A percentile compares a stretch with the other conserved stretches of the same genome.
Conservation (phyloP, 495 filamentous ascomycete species). For the Lophiostoma macrostomum region DNA sequence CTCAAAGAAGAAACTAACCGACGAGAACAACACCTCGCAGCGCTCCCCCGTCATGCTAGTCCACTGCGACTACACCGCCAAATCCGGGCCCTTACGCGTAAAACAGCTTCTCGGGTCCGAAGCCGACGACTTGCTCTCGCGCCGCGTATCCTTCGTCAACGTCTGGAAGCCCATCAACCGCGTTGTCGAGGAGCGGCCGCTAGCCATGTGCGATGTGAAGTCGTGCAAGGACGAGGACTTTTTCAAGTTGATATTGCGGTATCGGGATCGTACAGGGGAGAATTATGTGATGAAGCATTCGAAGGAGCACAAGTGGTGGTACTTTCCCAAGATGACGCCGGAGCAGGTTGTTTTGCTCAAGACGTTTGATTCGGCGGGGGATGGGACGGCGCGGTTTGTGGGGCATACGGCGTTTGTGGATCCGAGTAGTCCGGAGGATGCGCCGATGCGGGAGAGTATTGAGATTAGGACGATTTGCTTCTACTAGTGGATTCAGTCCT, state of each 20-base stretch:
- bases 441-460: slow-evolving; percentile 26
- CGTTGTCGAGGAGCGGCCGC: slow-evolving; percentile 36
- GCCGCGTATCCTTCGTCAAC: slow-evolving; percentile 40
- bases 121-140: slow-evolving; percentile 33
- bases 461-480: slow-evolving; percentile 33
- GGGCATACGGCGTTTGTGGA: too few relatives aligned
- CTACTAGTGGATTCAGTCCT: too few relatives aligned
- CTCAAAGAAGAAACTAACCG: slow-evolving; percentile 32
- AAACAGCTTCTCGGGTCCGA: slow-evolving; percentile 36
- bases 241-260: slow-evolving; percentile 40
- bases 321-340: slow-evolving; percentile 40
- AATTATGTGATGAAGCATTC: slow-evolving; percentile 40
- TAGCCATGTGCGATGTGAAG: slow-evolving; percentile 40
- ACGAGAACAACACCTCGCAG: slow-evolving; percentile 38
- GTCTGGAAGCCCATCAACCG: slow-evolving; percentile 38
- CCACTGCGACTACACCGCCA: slow-evolving; percentile 42
- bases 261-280: slow-evolving; percentile 39
- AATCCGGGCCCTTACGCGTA: slow-evolving; percentile 38
- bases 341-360: too few relatives aligned
- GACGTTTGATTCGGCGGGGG: too few relatives aligned
- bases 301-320: slow-evolving; percentile 37
- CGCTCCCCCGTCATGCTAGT: slow-evolving; percentile 40
- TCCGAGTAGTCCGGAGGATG: slow-evolving; percentile 18
- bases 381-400: too few relatives aligned
- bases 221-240: slow-evolving; percentile 33